Evolutionary conservation across 2,329 filamentous ascomycete genomes (phyloP).

Genomic region (Aspergillus sp.): DNA sequence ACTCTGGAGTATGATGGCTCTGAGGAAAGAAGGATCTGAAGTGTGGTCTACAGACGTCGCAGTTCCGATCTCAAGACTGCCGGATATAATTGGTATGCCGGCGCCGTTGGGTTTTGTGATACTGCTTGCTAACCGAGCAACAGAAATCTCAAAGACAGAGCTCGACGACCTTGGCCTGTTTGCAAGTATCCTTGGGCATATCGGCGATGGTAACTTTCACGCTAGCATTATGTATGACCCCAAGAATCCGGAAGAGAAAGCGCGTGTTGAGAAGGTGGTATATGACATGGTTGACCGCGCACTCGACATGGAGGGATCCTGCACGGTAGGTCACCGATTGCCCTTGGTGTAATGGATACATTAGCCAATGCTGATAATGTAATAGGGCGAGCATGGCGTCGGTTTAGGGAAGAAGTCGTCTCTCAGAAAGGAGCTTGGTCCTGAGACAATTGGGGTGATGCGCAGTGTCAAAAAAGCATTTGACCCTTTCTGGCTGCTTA

Average conservation of each 20-base stretch:
- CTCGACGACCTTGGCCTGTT: conserved; percentile 85
- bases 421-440: conserved; percentile 76
- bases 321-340: conserved; percentile 59
- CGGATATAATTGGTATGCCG: conserved; percentile 62
- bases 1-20: conserved; percentile 64
- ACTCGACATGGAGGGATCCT: conserved; percentile 91
- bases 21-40: conserved; percentile 59
- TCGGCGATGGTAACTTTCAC: conserved; percentile 95
- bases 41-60: conserved; percentile 67
- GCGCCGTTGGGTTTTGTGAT: not conserved
- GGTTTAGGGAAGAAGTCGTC: conserved; percentile 86
- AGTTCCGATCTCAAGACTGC: conserved; percentile 63
- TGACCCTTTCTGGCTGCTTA: conserved; percentile 87
- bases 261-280: conserved; percentile 78
- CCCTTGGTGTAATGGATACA: not conserved
- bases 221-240: conserved; percentile 88
- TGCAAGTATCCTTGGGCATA: conserved; percentile 84
- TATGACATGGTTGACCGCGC: conserved; percentile 91
- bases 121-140: conserved; percentile 30
- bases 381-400: conserved; percentile 76
- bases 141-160: conserved; percentile 85
- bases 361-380: conserved; percentile 15
- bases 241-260: conserved; percentile 68
- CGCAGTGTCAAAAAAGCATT: conserved; percentile 78
- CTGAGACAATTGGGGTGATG: conserved; percentile 83